Base-by-base conservation (phyloP, 257 asterid species). In the Salvia hispanica region DNA sequence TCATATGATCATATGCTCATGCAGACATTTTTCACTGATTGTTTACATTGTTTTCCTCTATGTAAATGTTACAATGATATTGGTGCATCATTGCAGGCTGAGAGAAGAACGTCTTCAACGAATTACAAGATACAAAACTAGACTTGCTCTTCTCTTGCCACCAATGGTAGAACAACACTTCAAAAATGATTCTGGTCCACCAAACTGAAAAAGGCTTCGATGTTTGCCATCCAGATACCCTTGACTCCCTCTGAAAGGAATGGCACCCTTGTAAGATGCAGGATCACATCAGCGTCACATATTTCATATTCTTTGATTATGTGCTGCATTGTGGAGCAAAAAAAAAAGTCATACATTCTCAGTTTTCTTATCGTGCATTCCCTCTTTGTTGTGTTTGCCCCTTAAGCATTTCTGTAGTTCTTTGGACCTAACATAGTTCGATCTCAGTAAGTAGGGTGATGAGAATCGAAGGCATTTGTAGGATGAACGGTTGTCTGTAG, bases 121-220 rank as follows among this genome's bases (percentile, higher is more conserved):
- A 62, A 92, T 92, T 66, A 76, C 87, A 33, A 80, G 96, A 81
- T 89, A 87, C 83, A 92, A 88, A 75, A 79, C 84, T 58, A 85
- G 98, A 71, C 87, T 92, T 58, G 87, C 83, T 73, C 95, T 86
- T 78, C 94, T 92, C 75, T 76, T 89, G 36, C 96, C 95, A 9
- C 95, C 95, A 55, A 80, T 84, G 84, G 89, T 77, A 45, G 98
- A 92, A 70, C 96, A 86, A 71, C 88, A 82, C 37, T 51, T 82
- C 53, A 88, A 84, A 76, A 82, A 78, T 58, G 96, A 85, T 58
- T 54, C 84, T 9, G 76, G 78, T 36, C 66, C 85, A 18, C 77
- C 87, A 64, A 83, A 79, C 76, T 86, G 81, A 88, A 40, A 18
- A 61, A 57, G n/a, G 62, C 13, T 31, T 44, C 59, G 6, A 31